phyloP scores from a whole-genome alignment of 2,329 filamentous ascomycete species.

The Pseudovirgaria hyperparasitica region DNA sequence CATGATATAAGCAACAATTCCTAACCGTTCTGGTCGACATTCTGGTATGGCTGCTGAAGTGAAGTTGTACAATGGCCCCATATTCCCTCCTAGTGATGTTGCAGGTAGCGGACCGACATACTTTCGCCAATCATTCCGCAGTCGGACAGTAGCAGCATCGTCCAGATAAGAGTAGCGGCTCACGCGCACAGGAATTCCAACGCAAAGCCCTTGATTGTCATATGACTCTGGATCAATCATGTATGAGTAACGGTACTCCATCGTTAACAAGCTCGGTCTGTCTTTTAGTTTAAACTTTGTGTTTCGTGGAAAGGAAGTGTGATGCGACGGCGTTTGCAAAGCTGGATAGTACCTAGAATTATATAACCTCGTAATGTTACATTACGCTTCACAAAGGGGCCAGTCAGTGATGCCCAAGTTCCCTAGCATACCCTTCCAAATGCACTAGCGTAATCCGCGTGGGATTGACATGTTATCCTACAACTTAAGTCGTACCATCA shows the following conservation, averaged over 20 bases:
- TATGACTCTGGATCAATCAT: conserved; percentile 3
- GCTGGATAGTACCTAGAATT: too few species aligned
- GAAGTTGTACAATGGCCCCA: conserved; percentile 16
- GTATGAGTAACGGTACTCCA: conserved; percentile 2
- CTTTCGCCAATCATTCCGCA: conserved; percentile 24
- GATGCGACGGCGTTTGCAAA: too few species aligned
- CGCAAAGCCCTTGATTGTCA: conserved; percentile 5
- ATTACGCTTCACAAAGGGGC: too few species aligned
- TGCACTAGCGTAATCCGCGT: too few species aligned
- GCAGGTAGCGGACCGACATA: conserved; percentile 10
- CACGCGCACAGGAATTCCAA: conserved; percentile 6
- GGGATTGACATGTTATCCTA: too few species aligned
- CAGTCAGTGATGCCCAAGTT: too few species aligned
- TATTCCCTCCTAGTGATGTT: conserved; percentile 14
- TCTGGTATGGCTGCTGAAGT: conserved; percentile 23
- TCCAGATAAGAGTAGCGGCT: conserved; percentile 11
- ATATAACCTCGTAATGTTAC: too few species aligned
- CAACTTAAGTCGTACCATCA: too few species aligned
- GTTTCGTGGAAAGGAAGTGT: too few species aligned
- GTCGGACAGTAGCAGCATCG: conserved; percentile 17
- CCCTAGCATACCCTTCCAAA: too few species aligned
- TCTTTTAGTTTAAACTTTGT: not conserved
- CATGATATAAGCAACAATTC: conserved; percentile 26
- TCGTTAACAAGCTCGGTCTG: not conserved
- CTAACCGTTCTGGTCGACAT: conserved; percentile 26